Percentiles rank a stretch among this genome's conserved stretches.
Conservation (phyloP, 2,329 filamentous ascomycete species). For the Penicillium glabrum region DNA sequence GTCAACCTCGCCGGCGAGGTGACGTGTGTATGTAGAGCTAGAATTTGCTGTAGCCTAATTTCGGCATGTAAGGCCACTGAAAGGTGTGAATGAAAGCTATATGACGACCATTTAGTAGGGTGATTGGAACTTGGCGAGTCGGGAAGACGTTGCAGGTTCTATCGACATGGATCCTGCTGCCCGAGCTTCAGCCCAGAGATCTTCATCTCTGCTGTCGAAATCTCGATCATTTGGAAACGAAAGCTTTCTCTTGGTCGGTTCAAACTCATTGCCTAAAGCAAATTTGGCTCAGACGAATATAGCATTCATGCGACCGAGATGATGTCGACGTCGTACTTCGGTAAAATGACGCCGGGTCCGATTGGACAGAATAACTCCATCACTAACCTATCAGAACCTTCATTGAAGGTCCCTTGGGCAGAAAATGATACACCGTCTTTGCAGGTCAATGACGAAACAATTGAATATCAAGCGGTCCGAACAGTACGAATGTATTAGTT, state of each 20-base stretch:
- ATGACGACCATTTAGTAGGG: background rate
- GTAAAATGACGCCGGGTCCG: background rate
- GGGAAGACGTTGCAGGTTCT: background rate
- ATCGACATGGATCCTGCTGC: background rate
- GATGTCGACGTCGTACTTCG: background rate
- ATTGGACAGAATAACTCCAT: background rate
- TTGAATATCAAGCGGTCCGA: constrained; percentile 4
- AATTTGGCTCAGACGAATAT: background rate
- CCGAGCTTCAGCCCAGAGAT: background rate
- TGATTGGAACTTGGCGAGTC: background rate
- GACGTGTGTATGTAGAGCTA: background rate
- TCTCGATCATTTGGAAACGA: background rate
- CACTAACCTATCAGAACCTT: background rate
- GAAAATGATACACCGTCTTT: constrained; percentile 8
- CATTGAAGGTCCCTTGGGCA: background rate
- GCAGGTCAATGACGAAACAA: constrained; percentile 6
- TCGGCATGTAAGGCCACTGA: background rate
- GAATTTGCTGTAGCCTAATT: background rate
- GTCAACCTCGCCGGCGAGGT: background rate
- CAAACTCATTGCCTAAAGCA: background rate
- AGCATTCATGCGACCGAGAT: background rate
- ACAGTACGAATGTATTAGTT: constrained; percentile 9
- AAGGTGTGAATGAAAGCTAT: background rate
- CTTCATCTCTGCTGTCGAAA: background rate
- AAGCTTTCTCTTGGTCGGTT: background rate